Base-by-base conservation (phyloP, 2,329 filamentous ascomycete species). In the Microascus cirrosus region DNA sequence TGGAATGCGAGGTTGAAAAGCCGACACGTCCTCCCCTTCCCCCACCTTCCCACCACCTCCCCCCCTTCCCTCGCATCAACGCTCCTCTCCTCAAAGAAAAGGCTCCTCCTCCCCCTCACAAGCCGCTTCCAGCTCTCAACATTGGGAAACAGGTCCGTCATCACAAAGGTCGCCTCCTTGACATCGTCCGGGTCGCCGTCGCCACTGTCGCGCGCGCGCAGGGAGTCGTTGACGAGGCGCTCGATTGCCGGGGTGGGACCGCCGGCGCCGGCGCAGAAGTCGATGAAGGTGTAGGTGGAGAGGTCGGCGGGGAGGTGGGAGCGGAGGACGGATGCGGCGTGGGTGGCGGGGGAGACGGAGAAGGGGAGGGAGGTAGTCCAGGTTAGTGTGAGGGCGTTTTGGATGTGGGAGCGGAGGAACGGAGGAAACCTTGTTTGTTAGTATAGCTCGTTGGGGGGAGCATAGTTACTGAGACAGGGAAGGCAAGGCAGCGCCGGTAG, bases 1-100 rank as follows among this genome's bases (percentile, higher is more conserved):
- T 91, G 88, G 65, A 92, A 92, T 1, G 86, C 81, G 2, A 90
- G 74, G 66, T 86, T 88, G 69, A 88, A 91, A 55, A 90, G 71
- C 4, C 87, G 76, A 66, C 90, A 86, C 24, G 88, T 78, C 65
- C 76, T 78, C 54, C 73, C 74, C 35, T 32, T 18, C 20, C 10
- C 32, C 55, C 66, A 64, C 20, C 65, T 65, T 24, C 58, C 64
- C 53, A 80, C 70, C 35, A 85, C 68, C 48, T 76, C 69, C 35
- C 69, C 65, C n/a, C 81, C 83, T 55, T 76, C 71, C 12, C 80
- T 76, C 12, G 88, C 87, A 70, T 91, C 85, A 0, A 91, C 82
- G 15, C 82, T 73, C 36, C 78, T 68, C 0, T 76, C 67, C 42
- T 89, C 76, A 64, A 82, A 90, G 22, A 72, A 77, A 25, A 92